Evolutionary conservation across 768 basidiomycete genomes (phyloP).

Genomic region (Strobilomyces confusus): DNA sequence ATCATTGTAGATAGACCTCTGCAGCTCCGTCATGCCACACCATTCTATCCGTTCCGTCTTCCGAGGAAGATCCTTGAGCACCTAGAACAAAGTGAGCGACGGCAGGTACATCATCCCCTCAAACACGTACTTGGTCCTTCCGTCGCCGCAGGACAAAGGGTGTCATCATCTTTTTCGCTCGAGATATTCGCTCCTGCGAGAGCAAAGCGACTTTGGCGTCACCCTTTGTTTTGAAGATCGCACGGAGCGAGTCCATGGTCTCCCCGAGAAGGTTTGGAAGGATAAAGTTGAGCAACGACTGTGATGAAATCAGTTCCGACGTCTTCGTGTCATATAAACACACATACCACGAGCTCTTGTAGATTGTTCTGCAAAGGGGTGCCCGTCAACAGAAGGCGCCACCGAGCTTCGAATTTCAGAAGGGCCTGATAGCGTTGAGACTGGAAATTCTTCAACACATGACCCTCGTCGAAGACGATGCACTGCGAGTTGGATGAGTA

Average conservation of each 20-base stretch:
- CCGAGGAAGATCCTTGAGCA: conserved; percentile 87
- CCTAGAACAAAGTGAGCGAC: conserved; percentile 41
- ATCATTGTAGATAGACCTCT: conserved; percentile 80
- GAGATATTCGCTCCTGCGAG: conserved; percentile 87
- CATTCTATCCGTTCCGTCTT: conserved; percentile 93
- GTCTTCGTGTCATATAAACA: conserved; percentile 1
- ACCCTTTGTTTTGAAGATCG: conserved; percentile 97
- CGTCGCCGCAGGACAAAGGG: conserved; percentile 96
- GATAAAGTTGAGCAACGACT: conserved; percentile 99
- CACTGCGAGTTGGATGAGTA: conserved; percentile 45
- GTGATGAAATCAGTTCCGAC: conserved; percentile 1
- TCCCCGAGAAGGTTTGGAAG: conserved; percentile 84
- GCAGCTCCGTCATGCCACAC: conserved; percentile 87
- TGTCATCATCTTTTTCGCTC: conserved; percentile 99
- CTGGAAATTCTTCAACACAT: conserved; percentile 94
- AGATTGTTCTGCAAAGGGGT: conserved; percentile 93
- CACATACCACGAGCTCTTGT: conserved; percentile 82
- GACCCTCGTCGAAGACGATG: conserved; percentile 95
- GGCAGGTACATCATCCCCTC: not conserved
- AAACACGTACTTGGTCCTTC: conserved; percentile 77
- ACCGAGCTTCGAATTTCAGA: conserved; percentile 78
- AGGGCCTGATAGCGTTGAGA: conserved; percentile 94
- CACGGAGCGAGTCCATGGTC: conserved; percentile 73
- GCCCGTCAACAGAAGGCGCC: conserved; percentile 91
- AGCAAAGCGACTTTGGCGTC: conserved; percentile 85